phyloP scores from a whole-genome alignment of 129 eudicot species.

The Logfia minima region DNA sequence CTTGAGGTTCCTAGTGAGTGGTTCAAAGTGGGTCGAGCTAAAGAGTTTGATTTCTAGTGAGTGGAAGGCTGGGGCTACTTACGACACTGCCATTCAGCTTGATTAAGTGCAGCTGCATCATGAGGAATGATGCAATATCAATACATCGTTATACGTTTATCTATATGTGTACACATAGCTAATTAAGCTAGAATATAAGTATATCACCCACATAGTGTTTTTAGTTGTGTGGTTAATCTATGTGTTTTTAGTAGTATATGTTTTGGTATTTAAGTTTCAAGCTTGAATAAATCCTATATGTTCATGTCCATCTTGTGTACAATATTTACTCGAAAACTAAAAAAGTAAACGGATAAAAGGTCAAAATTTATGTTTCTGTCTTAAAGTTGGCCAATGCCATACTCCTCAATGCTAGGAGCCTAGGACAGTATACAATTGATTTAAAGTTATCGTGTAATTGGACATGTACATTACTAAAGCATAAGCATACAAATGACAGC shows the following conservation, averaged over 20 bases:
- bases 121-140: slow-evolving; percentile 13
- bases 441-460: not conserved
- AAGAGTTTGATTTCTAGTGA: slow-evolving; percentile 45
- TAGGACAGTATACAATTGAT: not conserved
- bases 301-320: slow-evolving; percentile 7
- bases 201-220: not conserved
- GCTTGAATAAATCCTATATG: slow-evolving; percentile 19
- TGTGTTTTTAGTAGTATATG: slow-evolving; percentile 15
- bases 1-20: slow-evolving; percentile 60
- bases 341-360: not conserved
- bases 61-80: slow-evolving; percentile 60
- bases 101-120: slow-evolving; percentile 26
- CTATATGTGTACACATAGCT: slow-evolving; percentile 10
- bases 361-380: not conserved
- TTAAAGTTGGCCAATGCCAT: not conserved
- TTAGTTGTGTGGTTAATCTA: slow-evolving; percentile 23
- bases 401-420: not conserved
- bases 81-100: slow-evolving; percentile 58
- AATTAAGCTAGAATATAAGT: slow-evolving; percentile 27
- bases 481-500: not conserved
- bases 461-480: not conserved
- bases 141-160: not conserved
- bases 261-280: not conserved
- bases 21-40: slow-evolving; percentile 53
- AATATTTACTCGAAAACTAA: not conserved